Evolutionary conservation across 2,329 filamentous ascomycete species (phyloP).

Genomic region (Spiromastix sp.): DNA sequence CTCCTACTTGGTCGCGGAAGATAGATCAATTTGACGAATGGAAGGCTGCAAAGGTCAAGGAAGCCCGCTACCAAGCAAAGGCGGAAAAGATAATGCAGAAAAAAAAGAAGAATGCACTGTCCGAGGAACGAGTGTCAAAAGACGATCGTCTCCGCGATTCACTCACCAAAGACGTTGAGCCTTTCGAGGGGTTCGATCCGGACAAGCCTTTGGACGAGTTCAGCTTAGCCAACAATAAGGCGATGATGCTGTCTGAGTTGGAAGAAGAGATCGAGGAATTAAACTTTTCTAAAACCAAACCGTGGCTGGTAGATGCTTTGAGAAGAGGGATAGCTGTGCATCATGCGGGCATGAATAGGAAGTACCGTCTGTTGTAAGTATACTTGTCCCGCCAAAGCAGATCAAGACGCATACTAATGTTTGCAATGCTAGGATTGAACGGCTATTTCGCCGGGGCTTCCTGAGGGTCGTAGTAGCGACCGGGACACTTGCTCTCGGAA

Average conservation of each 20-base stretch:
- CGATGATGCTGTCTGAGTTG: slow-evolving; percentile 49
- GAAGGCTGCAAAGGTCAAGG: slow-evolving; percentile 36
- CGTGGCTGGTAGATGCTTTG: slow-evolving; percentile 50
- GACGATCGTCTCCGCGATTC: slow-evolving; percentile 48
- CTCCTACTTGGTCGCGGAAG: slow-evolving; percentile 50
- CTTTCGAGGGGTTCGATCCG: slow-evolving; percentile 58
- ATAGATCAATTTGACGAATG: slow-evolving; percentile 47
- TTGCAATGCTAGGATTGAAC: slow-evolving; percentile 65
- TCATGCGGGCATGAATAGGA: slow-evolving; percentile 69
- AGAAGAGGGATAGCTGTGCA: slow-evolving; percentile 63
- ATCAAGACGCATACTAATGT: slow-evolving; percentile 61
- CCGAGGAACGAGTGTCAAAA: slow-evolving; percentile 39
- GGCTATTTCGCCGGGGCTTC: slow-evolving; percentile 63
- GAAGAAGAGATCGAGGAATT: slow-evolving; percentile 44
- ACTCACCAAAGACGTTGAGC: slow-evolving; percentile 44
- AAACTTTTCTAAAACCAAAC: slow-evolving; percentile 38
- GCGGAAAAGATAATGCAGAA: slow-evolving; percentile 20
- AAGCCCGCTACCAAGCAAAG: slow-evolving; percentile 24
- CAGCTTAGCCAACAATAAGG: slow-evolving; percentile 55
- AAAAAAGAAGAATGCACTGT: slow-evolving; percentile 20
- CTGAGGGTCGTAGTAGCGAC: slow-evolving; percentile 63
- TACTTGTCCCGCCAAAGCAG: slow-evolving; percentile 65
- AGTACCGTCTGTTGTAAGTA: slow-evolving; percentile 60
- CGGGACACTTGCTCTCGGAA: slow-evolving; percentile 64
- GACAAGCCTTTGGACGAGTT: slow-evolving; percentile 52